Evolutionary conservation across 768 basidiomycete species (phyloP).

Genomic region (Tulasnella sp.): DNA sequence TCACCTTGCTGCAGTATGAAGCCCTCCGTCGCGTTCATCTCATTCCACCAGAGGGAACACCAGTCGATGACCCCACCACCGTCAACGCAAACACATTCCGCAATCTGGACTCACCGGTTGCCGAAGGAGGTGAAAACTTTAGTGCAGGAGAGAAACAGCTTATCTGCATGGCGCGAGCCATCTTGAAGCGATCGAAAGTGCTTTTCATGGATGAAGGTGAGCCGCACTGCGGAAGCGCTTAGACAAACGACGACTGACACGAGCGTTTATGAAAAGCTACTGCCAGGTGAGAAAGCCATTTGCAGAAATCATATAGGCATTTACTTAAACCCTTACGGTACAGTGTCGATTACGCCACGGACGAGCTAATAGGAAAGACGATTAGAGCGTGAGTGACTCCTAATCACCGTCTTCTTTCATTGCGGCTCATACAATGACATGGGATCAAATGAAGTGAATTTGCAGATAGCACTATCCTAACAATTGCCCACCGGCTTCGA

Average conservation of each 20-base stretch:
- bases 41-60: conserved; percentile 36
- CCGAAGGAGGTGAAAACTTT: conserved; percentile 85
- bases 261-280: neutral
- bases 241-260: neutral
- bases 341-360: conserved; percentile 11
- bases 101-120: conserved; percentile 58
- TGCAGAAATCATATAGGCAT: too few relatives aligned
- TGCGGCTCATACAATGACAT: neutral
- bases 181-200: conserved; percentile 64
- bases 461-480: conserved; percentile 10
- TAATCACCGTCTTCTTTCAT: neutral
- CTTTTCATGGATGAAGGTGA: conserved; percentile 66
- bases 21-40: conserved; percentile 75
- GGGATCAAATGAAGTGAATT: neutral
- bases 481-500: conserved; percentile 11
- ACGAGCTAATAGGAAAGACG: conserved; percentile 18
- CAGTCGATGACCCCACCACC: conserved; percentile 23
- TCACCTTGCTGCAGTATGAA: conserved; percentile 44
- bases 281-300: neutral
- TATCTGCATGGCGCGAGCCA: conserved; percentile 78
- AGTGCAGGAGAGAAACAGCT: conserved; percentile 79
- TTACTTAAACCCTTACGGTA: conserved; percentile 17
- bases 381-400: conserved; percentile 10
- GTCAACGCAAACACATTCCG: conserved; percentile 69
- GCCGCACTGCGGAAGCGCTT: neutral